Conservation (phyloP, 257 asterid species). For the Misopates orontium region DNA sequence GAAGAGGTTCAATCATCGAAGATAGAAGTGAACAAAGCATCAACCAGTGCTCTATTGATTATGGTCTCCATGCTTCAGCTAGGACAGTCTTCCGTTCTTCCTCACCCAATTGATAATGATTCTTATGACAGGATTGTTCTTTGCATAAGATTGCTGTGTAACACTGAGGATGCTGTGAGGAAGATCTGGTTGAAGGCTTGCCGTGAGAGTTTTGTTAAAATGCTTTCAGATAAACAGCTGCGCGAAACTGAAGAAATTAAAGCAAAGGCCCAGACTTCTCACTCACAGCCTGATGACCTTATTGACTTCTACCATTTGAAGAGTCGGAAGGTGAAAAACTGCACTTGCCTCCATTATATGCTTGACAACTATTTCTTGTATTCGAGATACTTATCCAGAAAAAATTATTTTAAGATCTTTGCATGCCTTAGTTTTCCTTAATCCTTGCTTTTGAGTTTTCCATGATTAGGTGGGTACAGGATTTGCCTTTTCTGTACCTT, state of each 20-base stretch:
- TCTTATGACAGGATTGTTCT: constrained; percentile 82
- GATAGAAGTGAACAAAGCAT: constrained; percentile 73
- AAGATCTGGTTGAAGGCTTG: constrained; percentile 87
- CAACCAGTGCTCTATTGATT: constrained; percentile 59
- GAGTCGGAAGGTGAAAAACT: constrained; percentile 73
- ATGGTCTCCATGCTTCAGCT: constrained; percentile 89
- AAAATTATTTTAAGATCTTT: neutral
- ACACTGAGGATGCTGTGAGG: constrained; percentile 69
- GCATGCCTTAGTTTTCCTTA: neutral
- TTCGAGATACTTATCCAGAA: neutral
- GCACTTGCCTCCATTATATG: constrained; percentile 25
- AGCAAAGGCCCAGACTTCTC: constrained; percentile 77
- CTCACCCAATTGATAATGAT: constrained; percentile 93
- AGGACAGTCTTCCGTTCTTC: constrained; percentile 85
- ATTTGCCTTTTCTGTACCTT: neutral
- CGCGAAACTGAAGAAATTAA: constrained; percentile 88
- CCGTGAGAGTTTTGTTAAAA: constrained; percentile 85
- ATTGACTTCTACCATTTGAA: constrained; percentile 94
- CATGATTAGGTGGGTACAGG: neutral
- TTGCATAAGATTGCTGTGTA: constrained; percentile 71
- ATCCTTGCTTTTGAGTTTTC: neutral
- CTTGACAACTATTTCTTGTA: constrained; percentile 10
- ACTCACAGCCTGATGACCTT: constrained; percentile 91
- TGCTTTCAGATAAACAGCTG: constrained; percentile 92
- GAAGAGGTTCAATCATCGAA: constrained; percentile 90